Evolutionary conservation across 164 flowering plant species (phyloP).

Genomic region (Sedum album): DNA sequence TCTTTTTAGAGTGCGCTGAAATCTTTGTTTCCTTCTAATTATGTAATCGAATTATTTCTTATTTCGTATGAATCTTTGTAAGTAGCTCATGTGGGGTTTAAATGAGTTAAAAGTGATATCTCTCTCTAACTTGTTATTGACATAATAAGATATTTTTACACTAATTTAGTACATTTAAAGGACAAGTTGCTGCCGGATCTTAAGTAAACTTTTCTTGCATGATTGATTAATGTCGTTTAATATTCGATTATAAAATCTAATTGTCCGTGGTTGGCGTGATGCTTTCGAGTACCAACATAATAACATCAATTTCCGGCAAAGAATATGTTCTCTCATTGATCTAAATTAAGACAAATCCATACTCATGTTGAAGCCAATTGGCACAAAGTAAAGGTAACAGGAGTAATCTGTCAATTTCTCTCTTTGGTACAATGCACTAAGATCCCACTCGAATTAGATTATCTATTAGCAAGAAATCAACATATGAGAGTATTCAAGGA

Average conservation of each 20-base stretch:
- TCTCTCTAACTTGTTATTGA: no score
- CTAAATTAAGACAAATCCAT: neutral
- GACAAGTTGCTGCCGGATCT: neutral
- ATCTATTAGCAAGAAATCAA: no score
- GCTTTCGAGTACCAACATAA: neutral
- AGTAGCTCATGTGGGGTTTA: no score
- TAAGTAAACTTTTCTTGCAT: neutral
- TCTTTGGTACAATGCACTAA: neutral
- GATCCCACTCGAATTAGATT: no score
- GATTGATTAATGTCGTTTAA: neutral
- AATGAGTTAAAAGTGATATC: no score
- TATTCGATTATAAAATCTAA: neutral
- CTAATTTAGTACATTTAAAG: neutral
- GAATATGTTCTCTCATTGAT: neutral
- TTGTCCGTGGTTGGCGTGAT: neutral
- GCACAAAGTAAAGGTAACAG: neutral
- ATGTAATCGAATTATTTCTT: no score
- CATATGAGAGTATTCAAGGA: no score
- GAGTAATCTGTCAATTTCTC: neutral
- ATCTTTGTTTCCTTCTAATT: no score
- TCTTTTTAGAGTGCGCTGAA: no score
- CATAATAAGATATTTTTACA: no score
- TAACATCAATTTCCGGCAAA: slow-evolving; percentile 1
- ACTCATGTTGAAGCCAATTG: neutral
- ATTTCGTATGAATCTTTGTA: no score